These are phyloP conservation scores for Mycena albidolilacea DNA, from an alignment of 768 basidiomycete genomes.

Conservation along the genomic window DNA sequence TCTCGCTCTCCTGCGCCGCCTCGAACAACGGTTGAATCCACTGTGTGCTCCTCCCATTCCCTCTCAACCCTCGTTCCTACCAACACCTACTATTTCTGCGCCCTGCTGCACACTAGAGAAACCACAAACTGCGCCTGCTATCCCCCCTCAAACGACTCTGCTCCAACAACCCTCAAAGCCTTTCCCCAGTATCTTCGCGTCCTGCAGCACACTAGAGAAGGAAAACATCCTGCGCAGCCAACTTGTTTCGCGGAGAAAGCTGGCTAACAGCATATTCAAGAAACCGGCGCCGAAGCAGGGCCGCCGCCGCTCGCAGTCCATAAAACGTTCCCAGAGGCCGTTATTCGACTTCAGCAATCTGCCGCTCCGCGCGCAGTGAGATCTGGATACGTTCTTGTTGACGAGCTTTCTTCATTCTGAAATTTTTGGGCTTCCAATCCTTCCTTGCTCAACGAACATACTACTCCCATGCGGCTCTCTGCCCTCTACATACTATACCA, in stretches of 20 bases:
- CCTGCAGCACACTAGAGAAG: constrained; percentile 22
- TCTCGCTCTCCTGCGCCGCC: constrained; percentile 11
- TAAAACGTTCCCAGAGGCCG: neutral
- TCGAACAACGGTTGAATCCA: constrained; percentile 11
- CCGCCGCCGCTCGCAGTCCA: neutral
- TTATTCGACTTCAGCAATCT: constrained; percentile 13
- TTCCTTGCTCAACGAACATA: too few relatives aligned
- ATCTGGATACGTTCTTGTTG: neutral
- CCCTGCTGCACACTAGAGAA: too few relatives aligned
- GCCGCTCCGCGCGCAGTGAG: constrained; percentile 14
- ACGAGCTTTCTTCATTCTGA: constrained; percentile 3
- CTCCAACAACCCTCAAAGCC: neutral
- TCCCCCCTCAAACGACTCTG: neutral
- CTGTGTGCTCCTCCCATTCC: neutral
- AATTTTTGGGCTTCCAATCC: neutral
- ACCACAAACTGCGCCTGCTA: neutral
- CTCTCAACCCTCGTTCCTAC: neutral
- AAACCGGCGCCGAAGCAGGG: neutral
- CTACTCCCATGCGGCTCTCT: too few relatives aligned
- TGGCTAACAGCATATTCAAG: neutral
- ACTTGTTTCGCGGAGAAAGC: constrained; percentile 4
- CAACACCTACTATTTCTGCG: neutral
- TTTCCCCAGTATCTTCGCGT: constrained; percentile 13
- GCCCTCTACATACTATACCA: too few relatives aligned
- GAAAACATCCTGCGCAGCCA: constrained; percentile 13